A percentile compares a stretch with the other conserved stretches of the same genome.
phyloP scores from a whole-genome alignment of 257 asterid species.

The Verbena officinalis region DNA sequence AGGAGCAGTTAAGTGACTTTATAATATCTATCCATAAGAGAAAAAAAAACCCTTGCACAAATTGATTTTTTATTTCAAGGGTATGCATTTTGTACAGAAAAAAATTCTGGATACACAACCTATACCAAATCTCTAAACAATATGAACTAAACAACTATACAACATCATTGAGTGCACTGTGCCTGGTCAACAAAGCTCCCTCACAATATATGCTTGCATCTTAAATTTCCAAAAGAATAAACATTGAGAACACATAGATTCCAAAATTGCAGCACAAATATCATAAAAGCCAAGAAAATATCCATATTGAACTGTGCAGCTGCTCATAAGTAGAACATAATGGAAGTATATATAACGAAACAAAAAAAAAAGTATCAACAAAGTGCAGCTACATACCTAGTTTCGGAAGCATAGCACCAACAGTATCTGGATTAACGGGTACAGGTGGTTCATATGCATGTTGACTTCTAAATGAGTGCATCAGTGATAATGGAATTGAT shows the following conservation, averaged over 20 bases:
- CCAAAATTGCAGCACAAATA: not conserved
- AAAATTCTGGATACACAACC: too few relatives aligned
- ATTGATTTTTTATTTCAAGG: too few relatives aligned
- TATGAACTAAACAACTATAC: not conserved
- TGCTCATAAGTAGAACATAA: not conserved
- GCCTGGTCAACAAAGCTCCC: conserved; percentile 5
- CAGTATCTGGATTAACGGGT: conserved; percentile 79
- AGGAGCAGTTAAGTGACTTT: too few relatives aligned
- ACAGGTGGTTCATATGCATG: conserved; percentile 70
- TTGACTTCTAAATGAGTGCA: conserved; percentile 85
- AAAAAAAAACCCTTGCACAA: too few relatives aligned
- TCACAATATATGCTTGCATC: conserved; percentile 3
- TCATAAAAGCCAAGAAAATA: not conserved
- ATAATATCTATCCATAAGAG: too few relatives aligned
- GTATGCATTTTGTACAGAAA: too few relatives aligned
- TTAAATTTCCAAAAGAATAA: conserved; percentile 10
- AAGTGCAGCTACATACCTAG: conserved; percentile 54
- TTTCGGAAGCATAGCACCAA: conserved; percentile 95
- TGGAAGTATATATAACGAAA: conserved; percentile 13
- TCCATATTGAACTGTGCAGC: conserved; percentile 16
- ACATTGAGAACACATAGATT: conserved; percentile 6
- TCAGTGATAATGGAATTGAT: conserved; percentile 68
- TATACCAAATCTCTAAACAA: too few relatives aligned
- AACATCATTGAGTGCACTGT: conserved; percentile 7
- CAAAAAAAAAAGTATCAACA: conserved; percentile 10